Percentiles rank a stretch among this genome's conserved stretches.
phyloP scores from a whole-genome alignment of 176 grass and related monocot species.

The Carex kokanica region DNA sequence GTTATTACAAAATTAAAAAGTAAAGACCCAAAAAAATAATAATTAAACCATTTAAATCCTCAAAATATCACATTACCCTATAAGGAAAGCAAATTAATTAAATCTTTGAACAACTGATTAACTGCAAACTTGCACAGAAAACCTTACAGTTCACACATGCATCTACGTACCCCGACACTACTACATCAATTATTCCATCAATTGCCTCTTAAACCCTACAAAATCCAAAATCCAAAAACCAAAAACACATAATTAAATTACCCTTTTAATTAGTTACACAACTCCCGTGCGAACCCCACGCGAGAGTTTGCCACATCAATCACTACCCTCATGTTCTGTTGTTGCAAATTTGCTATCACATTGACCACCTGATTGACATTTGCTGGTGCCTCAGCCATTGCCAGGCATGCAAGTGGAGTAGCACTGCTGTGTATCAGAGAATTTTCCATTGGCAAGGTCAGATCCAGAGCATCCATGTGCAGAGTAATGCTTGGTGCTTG shows the following conservation, averaged over 20 bases:
- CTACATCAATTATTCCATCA: not conserved
- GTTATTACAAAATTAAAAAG: too few species aligned
- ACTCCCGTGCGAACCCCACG: constrained; percentile 66
- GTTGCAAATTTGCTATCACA: constrained; percentile 93
- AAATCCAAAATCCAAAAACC: too few species aligned
- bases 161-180: not conserved
- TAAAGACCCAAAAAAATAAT: too few species aligned
- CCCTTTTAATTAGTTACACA: constrained; percentile 58
- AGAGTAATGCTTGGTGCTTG: constrained; percentile 55
- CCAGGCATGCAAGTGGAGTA: constrained; percentile 71
- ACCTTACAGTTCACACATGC: constrained; percentile 21
- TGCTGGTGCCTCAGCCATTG: constrained; percentile 84
- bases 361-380: constrained; percentile 85
- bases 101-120: too few species aligned
- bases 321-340: constrained; percentile 81
- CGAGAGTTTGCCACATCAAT: constrained; percentile 62
- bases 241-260: constrained; percentile 1
- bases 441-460: constrained; percentile 78
- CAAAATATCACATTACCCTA: not conserved
- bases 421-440: constrained; percentile 93
- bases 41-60: too few species aligned
- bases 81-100: not conserved
- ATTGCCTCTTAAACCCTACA: not conserved
- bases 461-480: constrained; percentile 56
- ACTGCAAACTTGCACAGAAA: not conserved